Base-by-base conservation (phyloP, 306 rosid genomes). In the Leucaena leucocephala region DNA sequence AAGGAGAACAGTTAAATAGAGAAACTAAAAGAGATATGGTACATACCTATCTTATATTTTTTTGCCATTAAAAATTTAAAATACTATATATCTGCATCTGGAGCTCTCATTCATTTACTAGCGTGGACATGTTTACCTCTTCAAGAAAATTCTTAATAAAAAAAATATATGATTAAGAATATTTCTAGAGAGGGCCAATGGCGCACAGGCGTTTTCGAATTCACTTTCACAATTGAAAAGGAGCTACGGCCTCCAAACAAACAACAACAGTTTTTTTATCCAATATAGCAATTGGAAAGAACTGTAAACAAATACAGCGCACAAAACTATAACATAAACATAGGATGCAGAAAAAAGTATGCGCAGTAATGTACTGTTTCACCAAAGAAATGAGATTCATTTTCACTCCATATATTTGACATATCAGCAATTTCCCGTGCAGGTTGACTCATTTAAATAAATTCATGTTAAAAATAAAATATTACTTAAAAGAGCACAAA, bases 191-290 rank as follows among this genome's bases (percentile, higher is more conserved):
- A 74, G 59, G 44, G 40, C n/a, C 44, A n/a, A 63, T 12, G 52
- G 65, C 2, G 44, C 52, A 55, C 21, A 80, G 58, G 69, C 33
- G 27, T 65, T 82, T 64, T 43, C 66, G 72, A 75, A 55, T 69
- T 40, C 81, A 77, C 43, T 61, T 77, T 76, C 80, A 76, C 50
- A 19, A 50, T 71, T 35, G 77, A 75, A 17, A 75, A 73, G 72
- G 67, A 71, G 33, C 55, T 57, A 39, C 19, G 57, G 65, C 65
- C 63, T 80, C 75, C 69, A 73, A 74, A 62, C 66, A 22, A 0
- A 6, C 33, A 67, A 22, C 40, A 38, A 52, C n/a, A 21, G 61
- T 50, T 50, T 72, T 61, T 63, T 45, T 27, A 76, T 49, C 38
- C 27, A 80, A 50, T 16, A 59, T 50, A 78, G 70, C n/a, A 58